A percentile compares a stretch with the other conserved stretches of the same genome.
phyloP scores from a whole-genome alignment of 2,329 filamentous ascomycete genomes.

The Lizonia empirigonia region DNA sequence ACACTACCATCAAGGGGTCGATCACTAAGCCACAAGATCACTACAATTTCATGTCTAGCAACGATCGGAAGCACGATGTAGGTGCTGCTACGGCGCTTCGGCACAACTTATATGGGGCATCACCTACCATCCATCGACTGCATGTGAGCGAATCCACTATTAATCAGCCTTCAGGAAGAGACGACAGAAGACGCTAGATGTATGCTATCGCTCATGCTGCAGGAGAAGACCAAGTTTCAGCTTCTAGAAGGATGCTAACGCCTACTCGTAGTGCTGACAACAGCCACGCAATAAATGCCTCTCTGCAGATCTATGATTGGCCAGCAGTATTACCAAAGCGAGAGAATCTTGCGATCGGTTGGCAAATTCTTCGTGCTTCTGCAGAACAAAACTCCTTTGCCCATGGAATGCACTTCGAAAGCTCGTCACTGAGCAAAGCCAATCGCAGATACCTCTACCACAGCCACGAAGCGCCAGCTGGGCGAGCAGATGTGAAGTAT shows the following conservation, averaged over 20 bases:
- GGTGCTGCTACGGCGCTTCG: neutral
- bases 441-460: conserved; percentile 1
- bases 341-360: neutral
- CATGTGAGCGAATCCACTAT: neutral
- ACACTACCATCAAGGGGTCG: neutral
- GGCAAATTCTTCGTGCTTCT: neutral
- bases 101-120: neutral
- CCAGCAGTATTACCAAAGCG: neutral
- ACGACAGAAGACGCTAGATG: conserved; percentile 1
- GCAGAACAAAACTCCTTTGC: neutral
- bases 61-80: neutral
- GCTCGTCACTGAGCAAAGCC: neutral
- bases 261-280: conserved; percentile 1
- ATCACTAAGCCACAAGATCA: neutral
- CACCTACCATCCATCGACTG: neutral
- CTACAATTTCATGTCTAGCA: neutral
- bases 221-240: neutral
- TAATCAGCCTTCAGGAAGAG: neutral
- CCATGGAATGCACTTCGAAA: neutral
- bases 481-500: conserved; percentile 7
- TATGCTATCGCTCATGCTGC: neutral
- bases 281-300: conserved; percentile 1
- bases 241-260: conserved; percentile 13
- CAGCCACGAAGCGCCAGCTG: neutral
- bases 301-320: neutral